Evolutionary conservation across 2,329 filamentous ascomycete genomes (phyloP), one percentile per base, ranked within the genome.

Genomic region (Fusarium cyanostomum): DNA sequence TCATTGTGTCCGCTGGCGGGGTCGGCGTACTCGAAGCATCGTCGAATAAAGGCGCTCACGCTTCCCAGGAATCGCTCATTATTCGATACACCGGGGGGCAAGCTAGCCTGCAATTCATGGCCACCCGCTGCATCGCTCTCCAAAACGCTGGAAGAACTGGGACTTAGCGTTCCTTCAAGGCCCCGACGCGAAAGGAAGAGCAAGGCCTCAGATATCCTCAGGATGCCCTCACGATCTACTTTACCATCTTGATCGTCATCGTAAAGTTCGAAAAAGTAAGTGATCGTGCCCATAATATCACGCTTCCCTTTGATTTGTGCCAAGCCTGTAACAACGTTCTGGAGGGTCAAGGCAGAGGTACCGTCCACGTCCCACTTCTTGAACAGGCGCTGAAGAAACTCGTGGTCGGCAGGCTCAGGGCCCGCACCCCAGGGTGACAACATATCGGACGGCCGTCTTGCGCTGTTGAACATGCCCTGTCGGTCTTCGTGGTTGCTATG

Each of bases 1-100:
- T 77, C 74, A 37, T 76, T 77, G 57, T 87, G 82, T 63, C 88
- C 84, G 73, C 84, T 83, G 1, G 90, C 88, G 63, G 95, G 94
- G 72, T 99, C 95, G 7, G 95, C 95, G 72, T 99, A 99, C 77
- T 99, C 95, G 67, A 99, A 99, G 77, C 95, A 99, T 57, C 95
- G 86, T 64, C 94, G 86, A 59, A 98, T 99, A 73, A 99, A 99
- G 3, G 93, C 93, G 68, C 92, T 97, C 49, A 99, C 93, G 62
- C 94, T 97, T 61, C 90, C 92, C 24, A 99, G 80, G 73, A 99
- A 98, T 50, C 89, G 87, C 76, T 98, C 95, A 66, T 96, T 95
- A 35, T 89, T 86, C 53, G 91, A 81, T 70, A 82, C 79, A n/a
- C 82, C 83, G 1, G 77, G 73, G 43, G 76, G 80, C 66, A 78